Conservation (phyloP, 192 early-diverging fungal genomes). For the Linderina pennispora region DNA sequence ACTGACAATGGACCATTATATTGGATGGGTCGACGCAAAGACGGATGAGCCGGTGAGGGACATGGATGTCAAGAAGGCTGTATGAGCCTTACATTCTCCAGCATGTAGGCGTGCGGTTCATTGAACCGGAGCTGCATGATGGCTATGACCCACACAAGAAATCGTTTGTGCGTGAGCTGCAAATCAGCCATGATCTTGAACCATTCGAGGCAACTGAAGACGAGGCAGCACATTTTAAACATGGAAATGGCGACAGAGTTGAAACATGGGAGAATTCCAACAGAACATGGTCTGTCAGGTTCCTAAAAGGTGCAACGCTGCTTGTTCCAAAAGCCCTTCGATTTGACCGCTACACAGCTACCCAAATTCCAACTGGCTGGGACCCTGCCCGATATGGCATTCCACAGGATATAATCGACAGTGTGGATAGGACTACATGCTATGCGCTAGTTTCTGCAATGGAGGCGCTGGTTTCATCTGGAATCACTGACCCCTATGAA, state of each 20-base stretch:
- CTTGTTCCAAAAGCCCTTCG: constrained; percentile 82
- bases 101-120: too few relatives aligned
- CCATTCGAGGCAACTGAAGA: constrained; percentile 77
- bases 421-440: constrained; percentile 80
- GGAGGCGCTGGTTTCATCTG: constrained; percentile 78
- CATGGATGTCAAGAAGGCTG: constrained; percentile 75
- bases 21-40: constrained; percentile 82
- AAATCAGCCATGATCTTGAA: constrained; percentile 71
- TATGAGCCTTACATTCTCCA: constrained; percentile 82
- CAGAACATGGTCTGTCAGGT: constrained; percentile 63
- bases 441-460: constrained; percentile 80
- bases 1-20: constrained; percentile 60
- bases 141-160: constrained; percentile 84
- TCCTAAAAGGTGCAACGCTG: constrained; percentile 77
- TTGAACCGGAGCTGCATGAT: constrained; percentile 75
- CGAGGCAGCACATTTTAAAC: constrained; percentile 74
- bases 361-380: constrained; percentile 89
- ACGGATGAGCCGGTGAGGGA: constrained; percentile 78
- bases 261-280: constrained; percentile 32
- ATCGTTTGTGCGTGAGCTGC: constrained; percentile 74
- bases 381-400: constrained; percentile 80
- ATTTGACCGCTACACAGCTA: constrained; percentile 75
- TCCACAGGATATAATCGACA: constrained; percentile 78
- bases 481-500: constrained; percentile 90
- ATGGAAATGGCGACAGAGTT: constrained; percentile 69